A percentile compares a stretch with the other conserved stretches of the same genome.
These are phyloP conservation scores for Aurinia saxatilis DNA, from an alignment of 345 rosid species.

Conservation along the genomic window DNA sequence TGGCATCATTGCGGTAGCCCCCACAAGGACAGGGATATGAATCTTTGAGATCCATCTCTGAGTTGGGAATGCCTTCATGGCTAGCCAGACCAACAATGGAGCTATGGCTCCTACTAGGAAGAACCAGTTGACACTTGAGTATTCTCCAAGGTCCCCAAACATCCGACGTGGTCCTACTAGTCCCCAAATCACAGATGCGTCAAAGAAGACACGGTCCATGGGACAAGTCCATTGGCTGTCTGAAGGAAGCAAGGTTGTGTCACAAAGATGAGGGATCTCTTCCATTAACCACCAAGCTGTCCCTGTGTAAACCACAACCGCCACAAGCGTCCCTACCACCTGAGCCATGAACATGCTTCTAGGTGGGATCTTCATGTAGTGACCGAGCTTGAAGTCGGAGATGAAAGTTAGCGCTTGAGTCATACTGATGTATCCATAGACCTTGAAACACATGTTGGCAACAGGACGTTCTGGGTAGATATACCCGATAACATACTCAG, in stretches of 20 bases:
- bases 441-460: constrained; percentile 95
- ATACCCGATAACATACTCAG: constrained; percentile 79
- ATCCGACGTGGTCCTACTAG: constrained; percentile 76
- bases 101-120: constrained; percentile 65
- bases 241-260: constrained; percentile 38
- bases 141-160: constrained; percentile 67
- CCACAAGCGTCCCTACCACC: constrained; percentile 60
- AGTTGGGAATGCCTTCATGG: constrained; percentile 49
- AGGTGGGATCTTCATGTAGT: constrained; percentile 94
- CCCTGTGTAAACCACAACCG: constrained; percentile 44
- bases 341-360: constrained; percentile 83
- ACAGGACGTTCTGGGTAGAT: constrained; percentile 78
- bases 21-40: constrained; percentile 66
- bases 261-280: constrained; percentile 60
- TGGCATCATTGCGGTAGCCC: constrained; percentile 76
- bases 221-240: constrained; percentile 88
- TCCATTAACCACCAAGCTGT: constrained; percentile 95
- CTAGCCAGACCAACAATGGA: constrained; percentile 66
- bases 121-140: constrained; percentile 64
- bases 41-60: constrained; percentile 53
- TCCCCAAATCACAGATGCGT: constrained; percentile 87
- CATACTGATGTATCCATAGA: constrained; percentile 88
- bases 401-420: constrained; percentile 63
- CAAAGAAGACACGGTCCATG: constrained; percentile 56
- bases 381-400: constrained; percentile 75